Conservation (phyloP, 1,284 basidiomycete genomes). For the Amylostereum areolatum region DNA sequence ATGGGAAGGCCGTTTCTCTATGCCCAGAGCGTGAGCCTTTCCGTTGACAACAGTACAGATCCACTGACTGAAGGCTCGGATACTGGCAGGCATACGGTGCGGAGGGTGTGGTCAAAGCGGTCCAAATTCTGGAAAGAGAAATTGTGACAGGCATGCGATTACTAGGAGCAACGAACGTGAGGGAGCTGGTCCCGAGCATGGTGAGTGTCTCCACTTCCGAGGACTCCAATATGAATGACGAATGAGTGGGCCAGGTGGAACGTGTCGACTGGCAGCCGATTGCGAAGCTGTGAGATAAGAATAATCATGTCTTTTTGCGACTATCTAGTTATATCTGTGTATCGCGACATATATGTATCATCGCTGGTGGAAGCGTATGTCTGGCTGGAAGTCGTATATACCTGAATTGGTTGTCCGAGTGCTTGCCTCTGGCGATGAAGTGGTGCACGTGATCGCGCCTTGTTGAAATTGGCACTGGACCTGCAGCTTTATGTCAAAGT, state of each 20-base stretch:
- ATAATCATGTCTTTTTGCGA: not conserved
- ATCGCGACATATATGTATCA: no score
- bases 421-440: no score
- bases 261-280: slow-evolving; percentile 61
- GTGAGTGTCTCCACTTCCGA: slow-evolving; percentile 29
- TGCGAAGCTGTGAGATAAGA: slow-evolving; percentile 31
- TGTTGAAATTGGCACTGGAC: no score
- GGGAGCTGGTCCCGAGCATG: slow-evolving; percentile 77
- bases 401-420: no score
- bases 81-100: slow-evolving; percentile 69
- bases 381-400: no score
- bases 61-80: not conserved
- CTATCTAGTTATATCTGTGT: no score
- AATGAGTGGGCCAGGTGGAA: slow-evolving; percentile 37
- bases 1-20: slow-evolving; percentile 89
- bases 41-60: slow-evolving; percentile 1
- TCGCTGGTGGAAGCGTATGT: no score
- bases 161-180: slow-evolving; percentile 67
- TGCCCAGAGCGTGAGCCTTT: slow-evolving; percentile 68
- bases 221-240: no score
- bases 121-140: slow-evolving; percentile 74
- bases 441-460: no score
- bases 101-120: slow-evolving; percentile 72
- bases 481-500: no score
- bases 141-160: slow-evolving; percentile 77